Evolutionary conservation across 202 grass and related monocot genomes (phyloP), one percentile per base, ranked within the genome.

Genomic region (Panicum virgatum): DNA sequence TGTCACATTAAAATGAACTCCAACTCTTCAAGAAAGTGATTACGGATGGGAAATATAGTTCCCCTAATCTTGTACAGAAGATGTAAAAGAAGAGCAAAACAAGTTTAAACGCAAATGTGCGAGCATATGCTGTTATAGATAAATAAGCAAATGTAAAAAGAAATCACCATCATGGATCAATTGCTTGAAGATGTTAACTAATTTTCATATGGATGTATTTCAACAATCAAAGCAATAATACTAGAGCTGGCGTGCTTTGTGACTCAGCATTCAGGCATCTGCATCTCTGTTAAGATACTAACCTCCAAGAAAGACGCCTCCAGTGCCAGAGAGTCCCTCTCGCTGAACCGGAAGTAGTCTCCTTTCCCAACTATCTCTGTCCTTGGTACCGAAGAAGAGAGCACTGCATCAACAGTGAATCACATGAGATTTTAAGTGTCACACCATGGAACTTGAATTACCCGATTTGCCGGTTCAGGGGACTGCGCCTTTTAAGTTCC

Each of bases 271-370:
- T 47, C 10, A 72, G 26, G 68, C 26, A 50, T 50, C 44, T 29
- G 47, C 18, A 20, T 72, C 5, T 1, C 10, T 32, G 69, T 32
- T 51, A 48, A 72, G 45, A 69, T 59, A 22, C 36, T 53, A 30
- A 98, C 96, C 92, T 98, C 88, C 73, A 98, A 92, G 85, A 98
- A 98, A 76, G 92, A 87, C 19, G 96, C 96, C 54, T 98, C 96
- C 70, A 98, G 69, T 54, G 96, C 96, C 57, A 98, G 87, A 32
- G 90, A 95, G 85, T 98, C 96, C 86, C 96, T 91, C 89, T 84
- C 70, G 73, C 92, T 95, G 83, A 98, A 95, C 74, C 92, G 85
- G 68, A 98, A 98, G 84, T 98, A 98, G 66, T 96, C 92, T 54
- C 96, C 92, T 83, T 93, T 98, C 32, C 96, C 92, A 18, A 98